phyloP scores from a whole-genome alignment of 1,284 basidiomycete genomes.

The Microstroma glucosiphilum region DNA sequence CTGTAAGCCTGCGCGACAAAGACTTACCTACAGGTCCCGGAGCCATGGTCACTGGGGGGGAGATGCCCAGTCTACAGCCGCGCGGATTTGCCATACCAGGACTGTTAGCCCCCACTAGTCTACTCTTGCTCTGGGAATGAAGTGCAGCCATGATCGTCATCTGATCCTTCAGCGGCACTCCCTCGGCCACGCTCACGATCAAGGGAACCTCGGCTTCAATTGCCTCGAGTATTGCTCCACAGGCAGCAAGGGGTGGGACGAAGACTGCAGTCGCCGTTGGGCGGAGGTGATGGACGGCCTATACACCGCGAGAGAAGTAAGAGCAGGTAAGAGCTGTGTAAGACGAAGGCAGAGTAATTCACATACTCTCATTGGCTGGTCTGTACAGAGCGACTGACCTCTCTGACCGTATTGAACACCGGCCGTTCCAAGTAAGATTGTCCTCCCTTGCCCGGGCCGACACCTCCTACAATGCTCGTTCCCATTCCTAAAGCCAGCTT shows the following conservation, averaged over 20 bases:
- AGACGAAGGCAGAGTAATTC: background rate
- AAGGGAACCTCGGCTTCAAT: conserved; percentile 34
- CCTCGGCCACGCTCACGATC: conserved; percentile 35
- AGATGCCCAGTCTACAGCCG: conserved; percentile 30
- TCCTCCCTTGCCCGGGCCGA: conserved; percentile 30
- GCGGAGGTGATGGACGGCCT: conserved; percentile 18
- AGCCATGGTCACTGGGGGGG: conserved; percentile 23
- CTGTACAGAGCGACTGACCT: conserved; percentile 8
- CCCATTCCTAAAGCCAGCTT: conserved; percentile 30
- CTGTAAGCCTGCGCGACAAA: background rate
- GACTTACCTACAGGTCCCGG: conserved; percentile 20
- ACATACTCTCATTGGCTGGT: background rate
- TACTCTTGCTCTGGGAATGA: conserved; percentile 26
- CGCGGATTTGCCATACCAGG: conserved; percentile 18
- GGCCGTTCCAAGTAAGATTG: conserved; percentile 21
- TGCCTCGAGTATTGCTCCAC: conserved; percentile 37
- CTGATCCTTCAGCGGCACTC: conserved; percentile 33
- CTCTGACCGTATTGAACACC: conserved; percentile 25
- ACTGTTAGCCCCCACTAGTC: conserved; percentile 33
- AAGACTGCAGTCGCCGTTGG: conserved; percentile 34
- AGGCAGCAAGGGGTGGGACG: conserved; percentile 30
- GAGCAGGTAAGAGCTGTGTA: no score
- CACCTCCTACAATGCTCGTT: conserved; percentile 34
- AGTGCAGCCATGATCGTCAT: conserved; percentile 30
- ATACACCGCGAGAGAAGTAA: no score